Evolutionary conservation across 352 stramenopile species (phyloP), one percentile per base, ranked within the genome.

Genomic region (Plasmopara viticola): DNA sequence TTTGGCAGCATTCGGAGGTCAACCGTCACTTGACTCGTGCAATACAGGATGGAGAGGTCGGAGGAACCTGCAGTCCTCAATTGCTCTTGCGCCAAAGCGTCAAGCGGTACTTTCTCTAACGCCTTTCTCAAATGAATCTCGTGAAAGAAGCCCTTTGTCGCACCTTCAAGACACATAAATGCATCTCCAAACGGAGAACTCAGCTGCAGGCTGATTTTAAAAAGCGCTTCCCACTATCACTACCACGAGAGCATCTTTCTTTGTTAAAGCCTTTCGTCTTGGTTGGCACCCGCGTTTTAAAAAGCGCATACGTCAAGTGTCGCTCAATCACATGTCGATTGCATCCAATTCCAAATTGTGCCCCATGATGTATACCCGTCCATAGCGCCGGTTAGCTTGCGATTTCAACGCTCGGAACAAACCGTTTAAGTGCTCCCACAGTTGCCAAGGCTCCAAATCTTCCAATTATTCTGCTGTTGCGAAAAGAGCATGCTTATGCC

Each of bases 311-410:
- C 46, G 46, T 56, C 15, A 44, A 18, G 50, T 44, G 45, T 12
- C 35, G 14, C 42, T 60, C 53, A 39, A 45, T 46, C 18, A 60
- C 53, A 28, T 44, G 15, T 9, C 39, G 39, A 44, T 44, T 44
- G 37, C 41, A 47, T 25, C 46, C 48, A 37, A 13, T 8, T 20
- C 53, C 53, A 42, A 61, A 61, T 5, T 33, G 53, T 37, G 53
- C 53, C 51, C 53, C 53, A 51, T 15, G 9, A 61, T 61, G 53
- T 33, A 61, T 55, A 48, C 30, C 9, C 15, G n/a, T n/a, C n/a
- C n/a, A n/a, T n/a, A n/a, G n/a, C n/a, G n/a, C n/a, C n/a, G n/a
- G n/a, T n/a, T n/a, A n/a, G n/a, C n/a, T n/a, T n/a, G n/a, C n/a
- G n/a, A n/a, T n/a, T n/a, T n/a, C n/a, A n/a, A n/a, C n/a, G n/a